phyloP scores from a whole-genome alignment of 2,329 filamentous ascomycete species.

The Fusarium sp. region DNA sequence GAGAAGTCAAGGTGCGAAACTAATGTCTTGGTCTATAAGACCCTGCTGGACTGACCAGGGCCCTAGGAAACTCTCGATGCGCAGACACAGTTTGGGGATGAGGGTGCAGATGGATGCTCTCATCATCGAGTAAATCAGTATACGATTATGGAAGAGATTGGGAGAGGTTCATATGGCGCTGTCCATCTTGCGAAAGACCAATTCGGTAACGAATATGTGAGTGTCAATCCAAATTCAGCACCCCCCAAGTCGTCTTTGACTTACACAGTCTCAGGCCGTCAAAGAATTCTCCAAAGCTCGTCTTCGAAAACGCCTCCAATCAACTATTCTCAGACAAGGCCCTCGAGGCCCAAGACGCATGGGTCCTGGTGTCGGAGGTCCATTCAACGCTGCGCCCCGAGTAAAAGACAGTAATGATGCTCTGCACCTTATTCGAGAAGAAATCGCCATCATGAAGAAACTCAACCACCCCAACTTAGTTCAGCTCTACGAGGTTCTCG shows the following conservation, averaged over 20 bases:
- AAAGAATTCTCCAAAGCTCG: constrained; percentile 98
- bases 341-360: constrained; percentile 51
- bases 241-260: constrained; percentile 19
- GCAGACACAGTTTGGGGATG: constrained; percentile 85
- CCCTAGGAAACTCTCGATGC: constrained; percentile 89
- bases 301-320: constrained; percentile 89
- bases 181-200: constrained; percentile 93
- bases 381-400: constrained; percentile 43
- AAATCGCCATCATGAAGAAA: constrained; percentile 99
- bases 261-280: constrained; percentile 72
- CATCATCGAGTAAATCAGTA: constrained; percentile 96
- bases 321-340: constrained; percentile 76
- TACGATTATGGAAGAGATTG: constrained; percentile 92
- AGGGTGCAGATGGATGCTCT: constrained; percentile 81
- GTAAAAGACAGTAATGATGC: constrained; percentile 74
- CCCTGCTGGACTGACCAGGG: constrained; percentile 15
- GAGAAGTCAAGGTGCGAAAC: constrained; percentile 64
- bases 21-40: neutral
- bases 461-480: constrained; percentile 95
- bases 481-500: constrained; percentile 89
- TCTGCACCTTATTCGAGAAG: constrained; percentile 89
- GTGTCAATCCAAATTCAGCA: constrained; percentile 45
- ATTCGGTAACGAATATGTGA: constrained; percentile 91
- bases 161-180: constrained; percentile 93
- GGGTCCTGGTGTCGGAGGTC: constrained; percentile 41